A percentile compares a stretch with the other conserved stretches of the same genome.
These are phyloP conservation scores for Globisporangium carolinianum DNA, from an alignment of 352 stramenopile genomes.

Conservation along the genomic window DNA sequence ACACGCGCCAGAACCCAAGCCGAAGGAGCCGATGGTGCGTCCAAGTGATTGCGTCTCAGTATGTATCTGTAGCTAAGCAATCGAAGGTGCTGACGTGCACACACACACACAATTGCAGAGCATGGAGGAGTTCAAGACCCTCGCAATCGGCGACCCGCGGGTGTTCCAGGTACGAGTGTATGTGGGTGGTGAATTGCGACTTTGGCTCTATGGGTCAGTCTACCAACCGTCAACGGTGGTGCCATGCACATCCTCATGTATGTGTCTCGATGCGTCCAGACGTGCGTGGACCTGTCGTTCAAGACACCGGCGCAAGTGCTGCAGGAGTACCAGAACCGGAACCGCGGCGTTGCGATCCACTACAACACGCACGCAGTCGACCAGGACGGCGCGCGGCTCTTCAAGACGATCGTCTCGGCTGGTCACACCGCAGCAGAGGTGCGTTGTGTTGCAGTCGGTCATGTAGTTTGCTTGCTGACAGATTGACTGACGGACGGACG, in stretches of 20 bases:
- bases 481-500: background rate
- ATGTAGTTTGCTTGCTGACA: background rate
- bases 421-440: conserved; percentile 67
- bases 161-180: conserved; percentile 41
- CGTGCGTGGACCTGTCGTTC: conserved; percentile 68
- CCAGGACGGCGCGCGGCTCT: conserved; percentile 47
- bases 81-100: too few relatives aligned
- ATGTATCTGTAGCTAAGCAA: too few relatives aligned
- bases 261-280: conserved; percentile 19
- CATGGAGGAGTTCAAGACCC: conserved; percentile 59
- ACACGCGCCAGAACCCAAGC: conserved; percentile 2
- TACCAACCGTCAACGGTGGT: too few relatives aligned
- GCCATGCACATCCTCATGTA: background rate
- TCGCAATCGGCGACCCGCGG: conserved; percentile 49
- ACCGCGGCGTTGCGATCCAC: conserved; percentile 73
- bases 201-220: too few relatives aligned
- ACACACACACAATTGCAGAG: conserved; percentile 18
- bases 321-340: conserved; percentile 79
- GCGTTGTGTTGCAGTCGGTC: background rate
- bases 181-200: too few relatives aligned
- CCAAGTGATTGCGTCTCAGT: background rate
- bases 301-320: conserved; percentile 84
- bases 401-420: conserved; percentile 76
- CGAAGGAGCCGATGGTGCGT: conserved; percentile 27
- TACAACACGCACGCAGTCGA: conserved; percentile 68